Evolutionary conservation across 352 stramenopile species (phyloP).

Genomic region (Globisporangium emineosum): DNA sequence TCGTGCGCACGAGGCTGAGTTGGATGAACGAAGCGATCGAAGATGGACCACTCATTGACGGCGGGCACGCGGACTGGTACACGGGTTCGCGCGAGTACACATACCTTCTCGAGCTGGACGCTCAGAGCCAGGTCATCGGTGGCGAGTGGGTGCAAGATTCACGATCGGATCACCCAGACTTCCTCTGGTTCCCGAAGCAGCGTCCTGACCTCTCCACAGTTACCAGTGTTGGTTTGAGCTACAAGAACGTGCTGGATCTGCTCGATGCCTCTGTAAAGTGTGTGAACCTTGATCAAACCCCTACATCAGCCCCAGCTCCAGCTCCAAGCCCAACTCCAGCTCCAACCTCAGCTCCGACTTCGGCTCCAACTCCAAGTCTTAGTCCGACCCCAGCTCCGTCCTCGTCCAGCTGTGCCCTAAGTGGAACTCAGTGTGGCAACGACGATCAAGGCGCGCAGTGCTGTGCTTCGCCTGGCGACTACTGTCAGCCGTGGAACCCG

Average conservation of each 20-base stretch:
- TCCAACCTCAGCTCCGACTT: not conserved
- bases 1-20: conserved; percentile 12
- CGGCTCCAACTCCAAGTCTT: not conserved
- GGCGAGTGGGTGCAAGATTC: conserved; percentile 9
- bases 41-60: conserved; percentile 9
- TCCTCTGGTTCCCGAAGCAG: conserved; percentile 16
- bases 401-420: not conserved
- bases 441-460: conserved; percentile 19
- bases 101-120: conserved; percentile 5
- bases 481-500: conserved; percentile 12
- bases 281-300: not conserved
- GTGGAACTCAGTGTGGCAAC: conserved; percentile 18
- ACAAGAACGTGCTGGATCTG: conserved; percentile 6
- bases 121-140: not conserved
- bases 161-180: conserved; percentile 15
- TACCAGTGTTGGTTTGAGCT: conserved; percentile 13
- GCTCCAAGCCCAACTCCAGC: not conserved
- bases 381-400: conserved; percentile 8
- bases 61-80: conserved; percentile 3
- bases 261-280: conserved; percentile 14
- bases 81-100: conserved; percentile 2
- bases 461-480: conserved; percentile 23
- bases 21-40: conserved; percentile 17
- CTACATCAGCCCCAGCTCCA: not conserved
- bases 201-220: not conserved